A percentile compares a stretch with the other conserved stretches of the same genome.
These are phyloP conservation scores for Aspergillus sp. DNA, from an alignment of 2,329 filamentous ascomycete species.

Conservation along the genomic window DNA sequence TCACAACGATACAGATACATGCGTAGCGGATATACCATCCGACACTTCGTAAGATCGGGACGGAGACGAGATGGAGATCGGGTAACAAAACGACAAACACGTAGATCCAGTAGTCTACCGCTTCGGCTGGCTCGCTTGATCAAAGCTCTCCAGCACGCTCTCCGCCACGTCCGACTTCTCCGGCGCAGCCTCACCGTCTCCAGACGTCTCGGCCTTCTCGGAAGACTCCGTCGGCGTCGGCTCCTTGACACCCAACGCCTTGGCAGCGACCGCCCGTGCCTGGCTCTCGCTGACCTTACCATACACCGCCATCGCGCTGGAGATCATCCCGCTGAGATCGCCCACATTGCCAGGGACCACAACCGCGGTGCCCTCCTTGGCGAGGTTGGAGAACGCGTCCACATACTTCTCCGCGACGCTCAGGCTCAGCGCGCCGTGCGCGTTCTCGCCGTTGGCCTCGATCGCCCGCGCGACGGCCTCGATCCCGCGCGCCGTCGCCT, in stretches of 20 bases:
- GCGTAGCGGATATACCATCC: too few relatives aligned
- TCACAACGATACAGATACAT: too few relatives aligned
- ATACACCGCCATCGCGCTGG: slow-evolving; percentile 91
- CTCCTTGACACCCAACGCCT: slow-evolving; percentile 31
- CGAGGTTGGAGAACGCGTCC: slow-evolving; percentile 86
- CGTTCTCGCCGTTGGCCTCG: slow-evolving; percentile 67
- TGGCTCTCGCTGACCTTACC: slow-evolving; percentile 86
- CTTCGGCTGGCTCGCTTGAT: slow-evolving; percentile 38
- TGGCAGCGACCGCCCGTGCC: slow-evolving; percentile 58
- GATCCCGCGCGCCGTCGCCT: slow-evolving; percentile 83
- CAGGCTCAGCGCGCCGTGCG: slow-evolving; percentile 80
- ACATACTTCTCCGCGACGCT: slow-evolving; percentile 97
- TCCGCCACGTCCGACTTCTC: slow-evolving; percentile 38
- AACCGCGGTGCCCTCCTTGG: slow-evolving; percentile 91
- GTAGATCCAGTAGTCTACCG: slow-evolving; percentile 15
- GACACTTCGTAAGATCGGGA: too few relatives aligned
- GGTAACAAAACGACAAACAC: background rate
- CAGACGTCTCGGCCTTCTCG: slow-evolving; percentile 15
- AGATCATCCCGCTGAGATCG: slow-evolving; percentile 95
- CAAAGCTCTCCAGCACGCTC: slow-evolving; percentile 51
- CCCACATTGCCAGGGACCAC: slow-evolving; percentile 97
- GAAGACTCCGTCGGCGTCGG: slow-evolving; percentile 10
- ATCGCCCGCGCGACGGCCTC: slow-evolving; percentile 80
- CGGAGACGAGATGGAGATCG: background rate
- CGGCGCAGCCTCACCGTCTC: slow-evolving; percentile 10